Conservation (phyloP, 805 yeast genomes). For the Phaffomyces thermotolerans region DNA sequence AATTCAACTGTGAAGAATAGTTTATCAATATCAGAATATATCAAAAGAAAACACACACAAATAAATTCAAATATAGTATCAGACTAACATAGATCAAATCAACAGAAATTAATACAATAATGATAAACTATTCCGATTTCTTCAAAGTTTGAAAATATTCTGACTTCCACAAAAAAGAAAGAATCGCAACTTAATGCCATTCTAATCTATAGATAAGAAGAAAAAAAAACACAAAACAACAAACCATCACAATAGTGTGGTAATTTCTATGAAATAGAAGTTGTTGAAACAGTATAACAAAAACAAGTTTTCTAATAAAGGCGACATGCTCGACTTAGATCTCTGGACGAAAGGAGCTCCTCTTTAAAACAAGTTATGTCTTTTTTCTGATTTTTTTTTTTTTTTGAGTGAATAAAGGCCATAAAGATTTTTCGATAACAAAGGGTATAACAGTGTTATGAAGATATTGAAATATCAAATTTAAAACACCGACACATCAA, state of each 20-base stretch:
- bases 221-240: constrained; percentile 1
- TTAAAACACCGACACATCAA: too few relatives aligned
- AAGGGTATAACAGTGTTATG: too few relatives aligned
- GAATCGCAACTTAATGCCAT: neutral
- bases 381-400: constrained; percentile 7
- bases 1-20: neutral
- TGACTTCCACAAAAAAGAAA: neutral
- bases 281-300: constrained; percentile 5
- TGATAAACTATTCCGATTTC: neutral
- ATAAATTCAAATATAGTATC: neutral
- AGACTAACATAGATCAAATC: neutral
- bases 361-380: neutral
- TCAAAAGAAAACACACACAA: neutral
- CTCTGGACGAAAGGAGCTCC: neutral
- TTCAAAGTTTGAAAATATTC: neutral
- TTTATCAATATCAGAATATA: neutral
- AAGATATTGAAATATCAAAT: neutral
- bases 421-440: neutral
- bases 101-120: too few relatives aligned
- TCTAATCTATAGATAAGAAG: neutral
- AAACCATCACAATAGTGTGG: neutral
- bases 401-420: neutral
- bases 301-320: neutral
- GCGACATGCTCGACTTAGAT: neutral
- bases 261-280: neutral